Conservation (phyloP, 1,284 basidiomycete genomes). For the Agroathelia rolfsii region DNA sequence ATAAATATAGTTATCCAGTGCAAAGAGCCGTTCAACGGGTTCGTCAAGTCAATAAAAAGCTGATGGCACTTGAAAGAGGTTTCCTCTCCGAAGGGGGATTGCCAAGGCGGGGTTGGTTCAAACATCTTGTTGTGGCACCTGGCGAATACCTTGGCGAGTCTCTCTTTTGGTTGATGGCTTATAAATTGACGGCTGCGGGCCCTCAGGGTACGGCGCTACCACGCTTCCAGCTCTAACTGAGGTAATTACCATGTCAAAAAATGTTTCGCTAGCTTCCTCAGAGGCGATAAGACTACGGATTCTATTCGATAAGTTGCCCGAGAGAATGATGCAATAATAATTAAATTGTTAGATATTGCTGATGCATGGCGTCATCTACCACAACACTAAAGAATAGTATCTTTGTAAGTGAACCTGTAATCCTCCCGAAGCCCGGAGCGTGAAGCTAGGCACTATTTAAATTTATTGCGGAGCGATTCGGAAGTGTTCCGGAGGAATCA, state of each 20-base stretch:
- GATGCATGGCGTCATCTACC: too few species aligned
- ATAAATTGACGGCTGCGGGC: background rate
- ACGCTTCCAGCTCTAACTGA: constrained; percentile 80
- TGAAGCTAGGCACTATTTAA: too few species aligned
- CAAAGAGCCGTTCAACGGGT: constrained; percentile 55
- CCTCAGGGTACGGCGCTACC: constrained; percentile 74
- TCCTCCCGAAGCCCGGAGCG: too few species aligned
- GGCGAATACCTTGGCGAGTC: constrained; percentile 77
- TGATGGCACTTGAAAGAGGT: constrained; percentile 72
- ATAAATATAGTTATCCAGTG: too few species aligned
- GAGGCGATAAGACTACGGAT: constrained; percentile 56
- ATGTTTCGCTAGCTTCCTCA: constrained; percentile 45
- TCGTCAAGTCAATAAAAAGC: constrained; percentile 57
- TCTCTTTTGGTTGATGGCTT: background rate
- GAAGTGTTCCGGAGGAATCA: too few species aligned
- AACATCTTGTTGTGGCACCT: constrained; percentile 81
- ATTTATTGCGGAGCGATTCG: too few species aligned
- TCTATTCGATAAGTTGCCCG: constrained; percentile 45
- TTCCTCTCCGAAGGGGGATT: constrained; percentile 78
- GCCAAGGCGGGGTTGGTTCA: constrained; percentile 77
- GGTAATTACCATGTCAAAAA: constrained; percentile 63
- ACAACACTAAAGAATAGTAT: too few species aligned
- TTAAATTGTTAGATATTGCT: too few species aligned
- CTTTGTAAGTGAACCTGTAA: too few species aligned
- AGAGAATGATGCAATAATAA: constrained; percentile 23